Evolutionary conservation across 495 filamentous ascomycete genomes (phyloP).

Genomic region (Hypoxylon fragiforme): DNA sequence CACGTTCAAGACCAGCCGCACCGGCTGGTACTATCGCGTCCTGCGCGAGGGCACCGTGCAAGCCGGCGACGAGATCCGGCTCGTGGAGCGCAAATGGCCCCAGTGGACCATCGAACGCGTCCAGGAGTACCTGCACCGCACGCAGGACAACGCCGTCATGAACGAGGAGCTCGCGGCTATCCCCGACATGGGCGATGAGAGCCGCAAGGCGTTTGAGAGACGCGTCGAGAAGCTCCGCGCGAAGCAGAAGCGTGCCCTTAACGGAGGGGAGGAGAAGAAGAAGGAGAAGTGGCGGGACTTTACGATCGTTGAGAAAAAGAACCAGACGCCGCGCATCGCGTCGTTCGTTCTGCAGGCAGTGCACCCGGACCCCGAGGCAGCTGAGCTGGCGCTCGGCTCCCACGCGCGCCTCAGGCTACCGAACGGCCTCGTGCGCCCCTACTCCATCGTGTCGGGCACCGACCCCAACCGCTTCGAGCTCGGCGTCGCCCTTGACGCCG

Average conservation of each 20-base stretch:
- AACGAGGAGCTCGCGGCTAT: constrained; percentile 52
- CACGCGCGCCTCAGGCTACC: constrained; percentile 51
- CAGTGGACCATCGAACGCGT: constrained; percentile 59
- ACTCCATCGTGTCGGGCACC: constrained; percentile 52
- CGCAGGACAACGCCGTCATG: constrained; percentile 45
- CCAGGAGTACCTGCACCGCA: constrained; percentile 58
- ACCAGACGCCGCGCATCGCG: constrained; percentile 45
- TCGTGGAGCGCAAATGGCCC: constrained; percentile 50
- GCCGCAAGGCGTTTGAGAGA: constrained; percentile 43
- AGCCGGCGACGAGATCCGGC: constrained; percentile 50
- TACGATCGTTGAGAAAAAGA: constrained; percentile 46
- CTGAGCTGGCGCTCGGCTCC: constrained; percentile 35
- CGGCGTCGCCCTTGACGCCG: constrained; percentile 49
- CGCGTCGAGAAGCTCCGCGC: constrained; percentile 42
- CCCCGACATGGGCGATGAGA: constrained; percentile 52
- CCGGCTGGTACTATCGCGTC: constrained; percentile 61
- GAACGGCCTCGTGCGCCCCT: constrained; percentile 50
- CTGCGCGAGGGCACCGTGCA: constrained; percentile 49
- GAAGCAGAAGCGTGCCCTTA: constrained; percentile 35
- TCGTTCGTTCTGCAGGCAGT: constrained; percentile 47
- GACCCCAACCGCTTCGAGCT: constrained; percentile 48
- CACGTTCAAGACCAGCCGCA: constrained; percentile 55
- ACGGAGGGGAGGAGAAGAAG: constrained; percentile 20
- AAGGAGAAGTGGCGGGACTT: constrained; percentile 49
- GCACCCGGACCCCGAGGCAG: constrained; percentile 27